Evolutionary conservation across 1,284 basidiomycete genomes (phyloP), one percentile per base, ranked within the genome.

Genomic region (Ceratobasidium sp.): DNA sequence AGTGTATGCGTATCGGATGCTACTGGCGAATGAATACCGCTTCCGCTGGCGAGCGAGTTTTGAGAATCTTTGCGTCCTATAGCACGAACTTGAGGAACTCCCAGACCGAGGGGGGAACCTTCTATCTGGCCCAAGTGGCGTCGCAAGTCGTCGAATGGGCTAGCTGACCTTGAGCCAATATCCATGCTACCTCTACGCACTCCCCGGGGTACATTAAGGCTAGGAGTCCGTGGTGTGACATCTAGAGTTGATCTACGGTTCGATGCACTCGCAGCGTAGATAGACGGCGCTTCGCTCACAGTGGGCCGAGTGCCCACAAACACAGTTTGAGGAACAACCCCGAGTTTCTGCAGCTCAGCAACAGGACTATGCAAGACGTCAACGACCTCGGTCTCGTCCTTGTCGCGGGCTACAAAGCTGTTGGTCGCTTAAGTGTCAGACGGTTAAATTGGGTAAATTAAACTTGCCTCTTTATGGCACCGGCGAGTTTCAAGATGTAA

Each of bases 321-420:
- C 27, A 99, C 92, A 0, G 96, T 99, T 76, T 95, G 95, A 5
- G 95, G 95, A 0, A 96, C 93, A n/a, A 98, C 92, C 2, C 92
- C 90, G 53, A 96, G 87, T 80, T 94, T 93, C 81, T 92, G 90
- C 51, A 94, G 84, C 77, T 92, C 91, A 41, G 93, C 77, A 49
- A 77, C 85, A 48, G 89, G 87, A 11, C 86, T 86, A 11, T 86
- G 88, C 9, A 89, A 86, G 79, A 91, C 86, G 0, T 78, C 68
- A 34, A 90, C 90, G 0, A 86, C 82, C 77, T 91, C 90, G 39
- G 84, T 85, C 77, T 92, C 90, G 31, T 85, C 82, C 74, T 84
- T 88, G 61, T 88, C 78, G 51, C 91, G 87, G 22, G 88, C 88
- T 5, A 88, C 84, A 78, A 91, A 92, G 77, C 92, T 92, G 78